Conservation (phyloP, 73 alveolate genomes). For the Paramecium biaurelia region DNA sequence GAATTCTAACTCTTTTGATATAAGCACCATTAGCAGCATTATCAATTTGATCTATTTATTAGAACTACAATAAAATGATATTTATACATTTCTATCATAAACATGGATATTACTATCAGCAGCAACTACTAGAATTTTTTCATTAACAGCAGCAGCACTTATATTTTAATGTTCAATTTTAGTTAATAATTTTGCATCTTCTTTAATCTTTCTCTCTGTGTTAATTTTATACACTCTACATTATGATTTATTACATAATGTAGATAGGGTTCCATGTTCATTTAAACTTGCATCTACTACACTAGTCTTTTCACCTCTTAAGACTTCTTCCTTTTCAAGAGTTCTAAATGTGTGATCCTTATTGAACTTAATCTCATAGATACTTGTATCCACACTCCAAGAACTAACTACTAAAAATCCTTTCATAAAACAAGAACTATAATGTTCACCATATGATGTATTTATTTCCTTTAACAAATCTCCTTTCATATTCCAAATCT, state of each 20-base stretch:
- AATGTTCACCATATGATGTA: slow-evolving; percentile 34
- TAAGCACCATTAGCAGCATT: background rate
- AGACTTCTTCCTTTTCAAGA: background rate
- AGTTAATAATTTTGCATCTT: background rate
- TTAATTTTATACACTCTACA: background rate
- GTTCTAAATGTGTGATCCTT: slow-evolving; percentile 45
- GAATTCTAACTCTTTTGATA: background rate
- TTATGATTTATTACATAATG: background rate
- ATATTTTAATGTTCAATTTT: background rate
- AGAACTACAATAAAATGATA: background rate
- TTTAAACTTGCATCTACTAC: background rate
- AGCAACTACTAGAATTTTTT: background rate
- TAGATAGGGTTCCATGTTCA: background rate
- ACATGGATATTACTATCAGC: background rate
- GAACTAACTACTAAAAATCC: background rate
- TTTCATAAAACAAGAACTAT: background rate
- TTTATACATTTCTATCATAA: background rate
- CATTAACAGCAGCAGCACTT: background rate
- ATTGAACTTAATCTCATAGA: background rate
- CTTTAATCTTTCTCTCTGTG: background rate
- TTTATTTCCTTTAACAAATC: slow-evolving; percentile 4
- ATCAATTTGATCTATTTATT: background rate
- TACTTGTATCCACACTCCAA: slow-evolving; percentile 12
- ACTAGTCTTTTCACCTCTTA: slow-evolving; percentile 35
- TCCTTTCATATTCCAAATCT: slow-evolving; percentile 38